phyloP scores from a whole-genome alignment of 331 rosid species.

The Malus hybrid region DNA sequence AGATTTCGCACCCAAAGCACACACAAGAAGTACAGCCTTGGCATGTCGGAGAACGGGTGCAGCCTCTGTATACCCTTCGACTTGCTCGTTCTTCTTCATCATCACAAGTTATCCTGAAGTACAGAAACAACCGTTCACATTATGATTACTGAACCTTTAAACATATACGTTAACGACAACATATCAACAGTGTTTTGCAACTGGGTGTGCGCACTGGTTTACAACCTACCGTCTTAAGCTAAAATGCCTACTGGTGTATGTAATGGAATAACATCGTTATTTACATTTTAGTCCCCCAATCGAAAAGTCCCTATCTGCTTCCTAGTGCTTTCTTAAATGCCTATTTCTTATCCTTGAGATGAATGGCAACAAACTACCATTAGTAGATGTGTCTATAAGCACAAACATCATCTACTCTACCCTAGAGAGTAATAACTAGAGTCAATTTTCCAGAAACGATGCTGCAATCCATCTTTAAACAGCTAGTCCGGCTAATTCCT shows the following conservation, averaged over 20 bases:
- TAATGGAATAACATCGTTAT: background rate
- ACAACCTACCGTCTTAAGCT: background rate
- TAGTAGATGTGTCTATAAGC: background rate
- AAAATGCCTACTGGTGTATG: background rate
- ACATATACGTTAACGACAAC: background rate
- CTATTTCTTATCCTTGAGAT: background rate
- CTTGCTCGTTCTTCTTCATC: slow-evolving; percentile 93
- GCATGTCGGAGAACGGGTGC: slow-evolving; percentile 75
- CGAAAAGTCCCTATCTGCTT: background rate
- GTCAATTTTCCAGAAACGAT: background rate
- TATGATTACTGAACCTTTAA: background rate
- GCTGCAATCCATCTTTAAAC: background rate
- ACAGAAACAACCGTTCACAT: background rate
- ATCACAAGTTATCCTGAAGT: slow-evolving; percentile 69
- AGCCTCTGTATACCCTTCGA: slow-evolving; percentile 83
- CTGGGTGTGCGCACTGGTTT: background rate
- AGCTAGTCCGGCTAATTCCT: background rate
- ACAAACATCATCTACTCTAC: background rate
- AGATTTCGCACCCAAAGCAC: slow-evolving; percentile 86
- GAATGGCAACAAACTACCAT: background rate
- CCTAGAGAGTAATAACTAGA: background rate
- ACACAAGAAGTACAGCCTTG: slow-evolving; percentile 97
- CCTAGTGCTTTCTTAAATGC: background rate
- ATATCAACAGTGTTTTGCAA: background rate
- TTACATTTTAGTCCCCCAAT: background rate